Percentiles rank a stretch among this genome's conserved stretches.
Evolutionary conservation across 208 protist genomes (phyloP).

Genomic region (Trypanosoma boissoni): DNA sequence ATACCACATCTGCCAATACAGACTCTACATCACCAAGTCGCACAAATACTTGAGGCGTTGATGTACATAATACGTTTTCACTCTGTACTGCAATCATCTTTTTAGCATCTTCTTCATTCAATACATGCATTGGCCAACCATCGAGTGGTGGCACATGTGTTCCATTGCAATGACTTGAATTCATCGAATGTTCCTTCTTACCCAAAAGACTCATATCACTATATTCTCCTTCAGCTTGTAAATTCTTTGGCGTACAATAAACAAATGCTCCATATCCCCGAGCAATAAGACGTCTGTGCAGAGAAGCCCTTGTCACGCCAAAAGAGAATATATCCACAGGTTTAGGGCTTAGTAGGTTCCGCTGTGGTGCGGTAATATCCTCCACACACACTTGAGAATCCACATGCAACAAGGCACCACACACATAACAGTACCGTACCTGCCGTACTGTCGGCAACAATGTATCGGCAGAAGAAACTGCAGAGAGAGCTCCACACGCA

Average conservation of each 20-base stretch:
- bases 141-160: too few species aligned
- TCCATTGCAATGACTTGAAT: too few species aligned
- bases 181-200: too few species aligned
- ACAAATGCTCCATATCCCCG: background rate
- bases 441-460: too few species aligned
- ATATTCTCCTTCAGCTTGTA: too few species aligned
- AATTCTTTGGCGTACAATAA: slow-evolving; percentile 6
- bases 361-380: background rate
- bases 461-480: background rate
- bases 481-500: slow-evolving; percentile 3
- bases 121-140: slow-evolving; percentile 1
- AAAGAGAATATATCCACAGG: background rate
- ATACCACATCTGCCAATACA: slow-evolving; percentile 1
- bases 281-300: background rate
- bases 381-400: background rate
- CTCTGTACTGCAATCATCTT: too few species aligned
- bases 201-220: too few species aligned
- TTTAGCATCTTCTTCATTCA: background rate
- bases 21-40: slow-evolving; percentile 3
- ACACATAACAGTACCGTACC: slow-evolving; percentile 15
- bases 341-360: background rate
- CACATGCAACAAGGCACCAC: slow-evolving; percentile 1
- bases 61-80: too few species aligned
- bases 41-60: slow-evolving; percentile 6
- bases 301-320: background rate